phyloP scores from a whole-genome alignment of 2,329 filamentous ascomycete species.

The Penicillium sp. region DNA sequence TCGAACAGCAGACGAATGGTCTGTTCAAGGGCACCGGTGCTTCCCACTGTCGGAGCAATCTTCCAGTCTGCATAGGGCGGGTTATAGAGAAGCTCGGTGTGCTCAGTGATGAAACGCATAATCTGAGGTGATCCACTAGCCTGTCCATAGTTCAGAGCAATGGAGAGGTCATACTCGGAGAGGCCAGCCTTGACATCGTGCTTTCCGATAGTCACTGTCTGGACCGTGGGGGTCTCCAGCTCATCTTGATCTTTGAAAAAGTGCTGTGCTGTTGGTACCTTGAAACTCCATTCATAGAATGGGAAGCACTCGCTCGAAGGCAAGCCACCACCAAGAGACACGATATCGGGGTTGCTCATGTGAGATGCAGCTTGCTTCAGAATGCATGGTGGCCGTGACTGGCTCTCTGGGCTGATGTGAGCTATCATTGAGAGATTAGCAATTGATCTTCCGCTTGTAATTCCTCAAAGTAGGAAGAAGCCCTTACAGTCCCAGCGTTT shows the following conservation, averaged over 20 bases:
- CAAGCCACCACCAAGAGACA: constrained; percentile 85
- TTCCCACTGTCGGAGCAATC: constrained; percentile 75
- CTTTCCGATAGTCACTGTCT: constrained; percentile 68
- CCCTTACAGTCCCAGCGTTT: neutral
- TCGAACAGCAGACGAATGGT: constrained; percentile 74
- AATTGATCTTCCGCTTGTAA: neutral
- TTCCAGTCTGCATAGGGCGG: constrained; percentile 74
- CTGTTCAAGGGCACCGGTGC: constrained; percentile 77
- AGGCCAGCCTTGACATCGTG: constrained; percentile 70
- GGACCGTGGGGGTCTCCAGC: constrained; percentile 51
- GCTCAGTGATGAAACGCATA: constrained; percentile 81
- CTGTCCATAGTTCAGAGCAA: constrained; percentile 85
- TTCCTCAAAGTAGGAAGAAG: neutral
- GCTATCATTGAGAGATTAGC: neutral
- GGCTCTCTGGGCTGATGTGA: neutral
- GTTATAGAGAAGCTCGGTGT: constrained; percentile 80
- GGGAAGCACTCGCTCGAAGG: constrained; percentile 86
- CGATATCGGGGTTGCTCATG: constrained; percentile 55
- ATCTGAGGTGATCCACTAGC: constrained; percentile 78
- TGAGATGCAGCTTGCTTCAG: neutral
- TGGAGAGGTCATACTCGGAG: constrained; percentile 65
- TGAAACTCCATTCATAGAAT: constrained; percentile 71
- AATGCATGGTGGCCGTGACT: neutral
- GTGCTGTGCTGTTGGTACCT: constrained; percentile 64
- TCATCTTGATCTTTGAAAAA: constrained; percentile 67